Base-by-base conservation (phyloP, 2,329 filamentous ascomycete species). In the Aspergillus terreus region DNA sequence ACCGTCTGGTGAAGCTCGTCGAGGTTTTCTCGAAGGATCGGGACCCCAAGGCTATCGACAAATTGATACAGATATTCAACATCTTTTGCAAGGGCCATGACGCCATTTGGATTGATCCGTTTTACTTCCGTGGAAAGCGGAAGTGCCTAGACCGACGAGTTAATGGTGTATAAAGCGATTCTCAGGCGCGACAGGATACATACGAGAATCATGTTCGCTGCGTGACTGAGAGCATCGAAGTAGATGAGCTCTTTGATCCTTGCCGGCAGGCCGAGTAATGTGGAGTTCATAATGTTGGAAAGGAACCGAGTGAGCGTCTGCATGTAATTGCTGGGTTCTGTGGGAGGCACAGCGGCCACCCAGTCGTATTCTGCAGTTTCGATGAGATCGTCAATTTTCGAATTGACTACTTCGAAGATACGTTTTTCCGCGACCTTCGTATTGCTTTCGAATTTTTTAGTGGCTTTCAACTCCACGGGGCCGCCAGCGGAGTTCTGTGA, bases 241-340 rank as follows among this genome's bases (percentile, higher is more conserved):
- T 99, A 97, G 62, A 99, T 96, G 50, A 96, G 84, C 68, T 96
- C 91, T 68, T 97, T 97, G 71, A 99, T 96, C 64, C 95, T 90
- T 27, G 90, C 85, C 0, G 95, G 94, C n/a, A 99, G 77, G 1
- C 92, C 92, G 2, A 99, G 81, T 4, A 99, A 80, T 0, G 95
- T 96, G 1, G 90, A 94, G 66, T 86, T 92, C 91, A 97, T 97
- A 67, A 96, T 97, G 68, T 95, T 96, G 27, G 87, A 89, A 17
- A 99, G 78, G 68, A 97, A 99, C 11, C 87, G 83, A 0, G 92
- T 99, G 55, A 99, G 76, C 4, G 94, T 96, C 67, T 94, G 87
- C 84, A 99, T 96, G 73, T 99, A 99, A 60, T 86, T 92, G 69
- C 88, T 94, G 1, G 92, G 89, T 62, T 94, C 88, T 0, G 77